phyloP scores from a whole-genome alignment of 345 rosid species.

The Eucalyptus brandiana region DNA sequence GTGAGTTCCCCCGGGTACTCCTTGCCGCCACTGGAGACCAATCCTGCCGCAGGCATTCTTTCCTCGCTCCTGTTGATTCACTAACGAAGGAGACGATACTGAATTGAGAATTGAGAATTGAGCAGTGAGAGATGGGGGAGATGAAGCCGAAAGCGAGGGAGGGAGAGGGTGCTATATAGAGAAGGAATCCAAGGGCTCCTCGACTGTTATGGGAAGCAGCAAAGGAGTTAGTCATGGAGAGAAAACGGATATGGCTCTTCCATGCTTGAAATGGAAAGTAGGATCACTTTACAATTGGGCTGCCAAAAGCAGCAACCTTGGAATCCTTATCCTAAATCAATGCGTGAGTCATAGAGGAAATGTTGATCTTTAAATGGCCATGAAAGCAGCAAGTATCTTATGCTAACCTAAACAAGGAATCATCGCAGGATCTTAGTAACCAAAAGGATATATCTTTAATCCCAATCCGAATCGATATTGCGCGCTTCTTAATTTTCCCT shows the following conservation, averaged over 20 bases:
- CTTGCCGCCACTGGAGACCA: conserved; percentile 19
- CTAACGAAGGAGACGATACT: not conserved
- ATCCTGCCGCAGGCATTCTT: conserved; percentile 36
- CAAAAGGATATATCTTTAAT: not conserved
- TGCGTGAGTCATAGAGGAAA: not conserved
- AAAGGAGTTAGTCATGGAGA: not conserved
- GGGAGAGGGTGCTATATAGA: not conserved
- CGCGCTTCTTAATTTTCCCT: not conserved
- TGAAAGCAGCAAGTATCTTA: not conserved
- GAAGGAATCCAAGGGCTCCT: not conserved
- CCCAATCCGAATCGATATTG: not conserved
- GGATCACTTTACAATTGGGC: not conserved
- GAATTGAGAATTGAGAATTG: not conserved
- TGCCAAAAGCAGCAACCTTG: not conserved
- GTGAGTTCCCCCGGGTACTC: conserved; percentile 87
- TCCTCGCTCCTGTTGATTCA: not conserved
- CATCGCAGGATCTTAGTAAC: not conserved
- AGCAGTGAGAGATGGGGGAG: not conserved
- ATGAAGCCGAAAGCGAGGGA: not conserved
- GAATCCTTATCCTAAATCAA: not conserved
- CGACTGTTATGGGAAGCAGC: not conserved
- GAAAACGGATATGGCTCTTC: not conserved
- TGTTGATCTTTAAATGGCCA: not conserved
- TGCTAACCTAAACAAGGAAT: not conserved
- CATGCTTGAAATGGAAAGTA: not conserved